Conservation (phyloP, 2,329 filamentous ascomycete species). For the Capronia americana region DNA sequence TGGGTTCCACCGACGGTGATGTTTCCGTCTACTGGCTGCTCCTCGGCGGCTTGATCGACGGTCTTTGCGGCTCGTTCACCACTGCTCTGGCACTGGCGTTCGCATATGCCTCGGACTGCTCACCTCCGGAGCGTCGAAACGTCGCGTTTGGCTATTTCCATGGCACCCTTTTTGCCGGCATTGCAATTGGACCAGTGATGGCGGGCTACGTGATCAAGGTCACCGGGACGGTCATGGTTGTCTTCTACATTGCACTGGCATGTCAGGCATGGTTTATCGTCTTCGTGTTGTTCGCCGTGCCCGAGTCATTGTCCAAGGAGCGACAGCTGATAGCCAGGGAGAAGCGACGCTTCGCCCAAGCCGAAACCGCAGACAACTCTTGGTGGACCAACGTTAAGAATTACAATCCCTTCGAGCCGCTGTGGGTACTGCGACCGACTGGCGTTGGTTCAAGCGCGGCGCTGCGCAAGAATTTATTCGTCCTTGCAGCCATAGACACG, state of each 20-base stretch:
- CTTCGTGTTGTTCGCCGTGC: slow-evolving; percentile 73
- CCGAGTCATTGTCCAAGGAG: slow-evolving; percentile 80
- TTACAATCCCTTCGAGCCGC: slow-evolving; percentile 74
- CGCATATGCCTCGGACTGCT: slow-evolving; percentile 90
- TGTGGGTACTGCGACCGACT: slow-evolving; percentile 77
- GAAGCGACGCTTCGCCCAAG: slow-evolving; percentile 61
- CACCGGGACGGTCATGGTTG: slow-evolving; percentile 75
- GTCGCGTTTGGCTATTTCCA: slow-evolving; percentile 90
- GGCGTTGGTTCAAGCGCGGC: slow-evolving; percentile 65
- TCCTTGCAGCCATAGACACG: slow-evolving; percentile 80
- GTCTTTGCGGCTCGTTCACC: slow-evolving; percentile 86
- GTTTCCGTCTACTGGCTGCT: slow-evolving; percentile 81
- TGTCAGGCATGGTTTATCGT: slow-evolving; percentile 77
- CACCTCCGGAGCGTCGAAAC: slow-evolving; percentile 76
- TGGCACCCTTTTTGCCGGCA: slow-evolving; percentile 84
- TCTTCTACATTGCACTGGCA: slow-evolving; percentile 81
- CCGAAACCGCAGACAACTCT: slow-evolving; percentile 44
- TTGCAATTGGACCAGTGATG: slow-evolving; percentile 83
- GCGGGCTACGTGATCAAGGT: slow-evolving; percentile 79
- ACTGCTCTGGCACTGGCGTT: slow-evolving; percentile 78
- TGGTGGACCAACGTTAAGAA: slow-evolving; percentile 54
- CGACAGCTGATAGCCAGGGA: slow-evolving; percentile 74
- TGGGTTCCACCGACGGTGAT: slow-evolving; percentile 74
- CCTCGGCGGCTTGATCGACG: slow-evolving; percentile 78
- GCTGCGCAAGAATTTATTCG: slow-evolving; percentile 79